Evolutionary conservation across 2,329 filamentous ascomycete genomes (phyloP).

Genomic region (Alternaria viburni): DNA sequence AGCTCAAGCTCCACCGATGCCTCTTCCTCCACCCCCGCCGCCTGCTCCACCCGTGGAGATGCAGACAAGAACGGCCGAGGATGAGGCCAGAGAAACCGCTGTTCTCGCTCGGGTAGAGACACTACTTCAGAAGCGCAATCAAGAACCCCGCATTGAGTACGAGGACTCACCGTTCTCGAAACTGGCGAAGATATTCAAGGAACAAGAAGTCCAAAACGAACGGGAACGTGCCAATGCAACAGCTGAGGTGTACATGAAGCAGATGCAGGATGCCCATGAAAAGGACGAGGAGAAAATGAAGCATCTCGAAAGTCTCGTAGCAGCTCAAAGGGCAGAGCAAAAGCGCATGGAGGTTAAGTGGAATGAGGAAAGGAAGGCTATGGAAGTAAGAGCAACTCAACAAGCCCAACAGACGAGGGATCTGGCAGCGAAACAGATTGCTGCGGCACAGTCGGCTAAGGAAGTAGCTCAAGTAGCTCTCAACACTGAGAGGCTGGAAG

Average conservation of each 20-base stretch:
- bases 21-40: neutral
- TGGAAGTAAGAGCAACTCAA: neutral
- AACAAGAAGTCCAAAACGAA: conserved; percentile 2
- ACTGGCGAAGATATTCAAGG: conserved; percentile 14
- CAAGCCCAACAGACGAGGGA: neutral
- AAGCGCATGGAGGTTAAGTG: neutral
- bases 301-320: neutral
- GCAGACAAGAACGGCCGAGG: neutral
- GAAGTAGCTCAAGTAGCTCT: neutral
- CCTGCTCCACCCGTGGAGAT: neutral
- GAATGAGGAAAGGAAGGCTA: neutral
- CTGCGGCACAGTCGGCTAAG: neutral
- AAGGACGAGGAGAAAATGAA: neutral
- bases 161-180: conserved; percentile 7
- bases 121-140: neutral
- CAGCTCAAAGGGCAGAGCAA: neutral
- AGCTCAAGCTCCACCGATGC: neutral
- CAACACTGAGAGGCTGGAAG: neutral
- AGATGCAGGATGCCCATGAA: neutral
- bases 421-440: neutral
- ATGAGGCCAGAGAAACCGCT: neutral
- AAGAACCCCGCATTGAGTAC: neutral
- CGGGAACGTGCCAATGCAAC: conserved; percentile 3
- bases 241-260: neutral
- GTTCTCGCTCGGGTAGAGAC: neutral